phyloP scores from a whole-genome alignment of 2,329 filamentous ascomycete genomes.

The Colletotrichum graminicola region DNA sequence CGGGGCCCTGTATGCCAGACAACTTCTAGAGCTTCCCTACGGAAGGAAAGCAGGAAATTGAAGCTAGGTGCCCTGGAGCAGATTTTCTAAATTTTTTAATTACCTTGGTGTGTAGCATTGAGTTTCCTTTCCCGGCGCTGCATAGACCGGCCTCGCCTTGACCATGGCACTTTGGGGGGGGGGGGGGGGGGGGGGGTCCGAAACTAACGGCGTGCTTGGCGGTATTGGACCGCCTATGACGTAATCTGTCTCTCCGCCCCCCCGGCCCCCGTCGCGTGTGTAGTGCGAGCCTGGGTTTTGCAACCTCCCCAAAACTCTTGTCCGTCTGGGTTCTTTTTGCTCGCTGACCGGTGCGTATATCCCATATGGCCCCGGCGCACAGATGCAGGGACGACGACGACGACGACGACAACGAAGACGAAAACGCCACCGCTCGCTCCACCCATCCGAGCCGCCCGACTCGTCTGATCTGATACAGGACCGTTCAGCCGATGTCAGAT shows the following conservation, averaged over 20 bases:
- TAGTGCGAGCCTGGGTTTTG: too few species aligned
- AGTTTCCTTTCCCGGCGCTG: background rate
- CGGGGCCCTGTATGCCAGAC: background rate
- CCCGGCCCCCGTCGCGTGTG: background rate
- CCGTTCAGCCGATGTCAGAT: background rate
- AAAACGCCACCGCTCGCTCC: background rate
- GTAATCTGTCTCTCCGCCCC: background rate
- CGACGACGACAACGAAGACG: background rate
- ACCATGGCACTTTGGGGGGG: background rate
- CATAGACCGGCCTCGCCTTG: slow-evolving; percentile 28
- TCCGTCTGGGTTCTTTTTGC: background rate
- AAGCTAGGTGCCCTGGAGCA: background rate
- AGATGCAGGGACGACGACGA: background rate
- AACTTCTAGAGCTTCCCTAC: background rate
- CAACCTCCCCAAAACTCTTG: background rate
- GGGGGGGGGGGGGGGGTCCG: background rate
- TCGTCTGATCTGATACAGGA: background rate
- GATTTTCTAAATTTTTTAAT: too few species aligned
- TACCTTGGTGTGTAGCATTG: background rate
- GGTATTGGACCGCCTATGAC: slow-evolving; percentile 8
- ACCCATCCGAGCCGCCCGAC: background rate
- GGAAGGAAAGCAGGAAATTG: background rate
- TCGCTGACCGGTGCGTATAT: background rate
- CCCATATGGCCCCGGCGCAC: too few species aligned
- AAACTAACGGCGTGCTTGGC: slow-evolving; percentile 31